A percentile compares a stretch with the other conserved stretches of the same genome.
Evolutionary conservation across 1,284 basidiomycete genomes (phyloP).

Genomic region (Sporisorium exsertum): DNA sequence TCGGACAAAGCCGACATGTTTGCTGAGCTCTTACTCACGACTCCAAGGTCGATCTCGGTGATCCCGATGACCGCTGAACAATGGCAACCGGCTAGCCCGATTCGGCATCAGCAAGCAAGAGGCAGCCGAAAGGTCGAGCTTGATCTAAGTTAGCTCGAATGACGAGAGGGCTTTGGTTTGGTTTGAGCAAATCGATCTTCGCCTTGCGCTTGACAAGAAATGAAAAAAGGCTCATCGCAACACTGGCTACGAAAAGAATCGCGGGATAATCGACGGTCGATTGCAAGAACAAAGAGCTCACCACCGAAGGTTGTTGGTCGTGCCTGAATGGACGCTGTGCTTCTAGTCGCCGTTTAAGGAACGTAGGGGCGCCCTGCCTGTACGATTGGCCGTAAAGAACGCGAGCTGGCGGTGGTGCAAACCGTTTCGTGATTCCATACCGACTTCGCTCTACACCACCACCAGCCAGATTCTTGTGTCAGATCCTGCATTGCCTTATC

Average conservation of each 20-base stretch:
- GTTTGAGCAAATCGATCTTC: not conserved
- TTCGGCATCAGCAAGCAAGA: constrained; percentile 1
- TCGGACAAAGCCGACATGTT: not conserved
- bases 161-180: not conserved
- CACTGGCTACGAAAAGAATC: not conserved
- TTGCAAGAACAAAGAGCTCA: no score
- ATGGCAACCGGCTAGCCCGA: not conserved
- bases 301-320: no score
- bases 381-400: no score
- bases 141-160: not conserved
- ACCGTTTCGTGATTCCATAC: no score
- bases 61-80: not conserved
- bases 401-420: no score
- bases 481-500: no score
- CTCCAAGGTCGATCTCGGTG: not conserved
- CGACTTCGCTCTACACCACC: no score
- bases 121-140: not conserved
- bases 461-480: no score
- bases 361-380: no score
- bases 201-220: not conserved
- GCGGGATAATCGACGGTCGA: not conserved
- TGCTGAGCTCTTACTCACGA: not conserved
- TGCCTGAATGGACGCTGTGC: no score
- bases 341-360: no score
- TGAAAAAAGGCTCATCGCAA: no score